Percentiles rank a stretch among this genome's conserved stretches.
Conservation (phyloP, 345 rosid genomes). For the Acer negundo region DNA sequence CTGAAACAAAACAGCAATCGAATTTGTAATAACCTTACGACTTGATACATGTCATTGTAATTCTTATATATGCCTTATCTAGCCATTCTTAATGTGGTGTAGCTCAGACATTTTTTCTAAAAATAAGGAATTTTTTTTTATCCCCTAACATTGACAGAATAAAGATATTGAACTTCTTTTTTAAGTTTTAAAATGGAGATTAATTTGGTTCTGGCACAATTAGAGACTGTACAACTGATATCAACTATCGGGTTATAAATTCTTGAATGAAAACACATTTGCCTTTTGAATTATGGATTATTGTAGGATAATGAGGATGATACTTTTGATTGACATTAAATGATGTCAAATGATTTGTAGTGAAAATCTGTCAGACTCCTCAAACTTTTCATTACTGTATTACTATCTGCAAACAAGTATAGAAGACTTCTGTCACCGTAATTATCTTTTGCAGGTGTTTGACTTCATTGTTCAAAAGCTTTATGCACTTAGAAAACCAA, state of each 20-base stretch:
- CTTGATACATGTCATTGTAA: no score
- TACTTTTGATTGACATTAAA: neutral
- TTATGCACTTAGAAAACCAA: conserved; percentile 92
- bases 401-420: neutral
- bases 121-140: neutral
- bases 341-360: neutral
- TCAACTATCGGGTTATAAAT: neutral
- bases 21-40: no score
- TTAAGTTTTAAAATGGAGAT: neutral
- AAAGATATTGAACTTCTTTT: neutral
- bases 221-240: neutral
- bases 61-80: no score
- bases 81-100: neutral
- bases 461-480: conserved; percentile 98
- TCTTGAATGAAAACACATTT: neutral
- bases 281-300: neutral
- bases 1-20: no score
- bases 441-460: conserved; percentile 62
- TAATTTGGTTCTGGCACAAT: neutral
- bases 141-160: neutral
- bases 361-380: neutral
- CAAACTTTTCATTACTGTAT: neutral
- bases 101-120: neutral
- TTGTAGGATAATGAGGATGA: neutral
- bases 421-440: neutral